Evolutionary conservation across 2,329 filamentous ascomycete genomes (phyloP), one percentile per base, ranked within the genome.

Genomic region (Ophiostoma angusticollis): DNA sequence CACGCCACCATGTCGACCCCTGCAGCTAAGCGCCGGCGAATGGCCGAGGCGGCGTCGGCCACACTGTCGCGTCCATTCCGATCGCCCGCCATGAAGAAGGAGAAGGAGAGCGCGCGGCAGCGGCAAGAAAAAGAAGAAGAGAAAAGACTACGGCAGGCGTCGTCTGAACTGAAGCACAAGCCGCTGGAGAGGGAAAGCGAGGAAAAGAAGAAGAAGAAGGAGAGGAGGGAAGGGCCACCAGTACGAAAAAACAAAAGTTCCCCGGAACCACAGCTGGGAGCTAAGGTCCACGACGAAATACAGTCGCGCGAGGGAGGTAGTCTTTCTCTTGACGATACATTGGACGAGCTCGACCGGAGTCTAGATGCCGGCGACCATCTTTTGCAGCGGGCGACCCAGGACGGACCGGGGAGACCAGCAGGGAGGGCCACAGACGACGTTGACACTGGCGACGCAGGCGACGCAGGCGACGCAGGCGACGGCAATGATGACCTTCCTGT

Each of bases 1-100:
- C n/a, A n/a, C n/a, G n/a, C n/a, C n/a, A n/a, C n/a, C 13, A 49
- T 49, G 47, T 32, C 38, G 40, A 49, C 47, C 1, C 68, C 67
- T 40, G 59, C 67, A 41, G 63, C 64, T 23, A 48, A 48, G 36
- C 75, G 78, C 14, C 40, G 42, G 35, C 75, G 78, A 44, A 72
- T 75, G 47, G 60, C 80, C 45, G 67, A 78, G 42, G 61, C 68
- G 31, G 67, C 72, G 28, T 59, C 67, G 17, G 65, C 63, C n/a
- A 69, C 70, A 6, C 68, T 84, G 34, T 68, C 70, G 45, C 80
- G 78, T 52, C 80, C 80, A 0, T 85, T 85, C 61, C 77, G 78
- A 47, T 84, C 80, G 32, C 80, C 79, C 3, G 49, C 29, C 2
- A 32, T 45, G 16, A n/a, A 19, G 19, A 3, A 17, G 9, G 7